Conservation (phyloP, 371 early-diverging fungal species). For the Capillidium rhysosporum region DNA sequence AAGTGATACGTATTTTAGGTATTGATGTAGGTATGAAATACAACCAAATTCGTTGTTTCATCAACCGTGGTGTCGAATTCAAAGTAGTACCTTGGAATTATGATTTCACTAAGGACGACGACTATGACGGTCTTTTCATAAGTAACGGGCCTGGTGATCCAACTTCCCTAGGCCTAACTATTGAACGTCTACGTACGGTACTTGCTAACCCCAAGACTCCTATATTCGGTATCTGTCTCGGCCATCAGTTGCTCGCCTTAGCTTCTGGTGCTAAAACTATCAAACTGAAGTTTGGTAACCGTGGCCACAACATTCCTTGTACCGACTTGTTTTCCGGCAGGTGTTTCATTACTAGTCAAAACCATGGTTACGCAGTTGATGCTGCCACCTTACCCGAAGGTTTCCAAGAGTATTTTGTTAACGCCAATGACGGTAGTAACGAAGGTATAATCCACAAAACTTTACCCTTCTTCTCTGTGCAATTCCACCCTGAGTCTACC, state of each 20-base stretch:
- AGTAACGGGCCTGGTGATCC: conserved; percentile 97
- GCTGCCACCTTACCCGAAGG: conserved; percentile 46
- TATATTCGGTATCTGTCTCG: conserved; percentile 95
- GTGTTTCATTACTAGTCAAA: conserved; percentile 93
- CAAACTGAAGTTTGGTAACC: conserved; percentile 96
- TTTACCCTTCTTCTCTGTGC: conserved; percentile 86
- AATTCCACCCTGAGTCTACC: conserved; percentile 94
- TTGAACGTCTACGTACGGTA: conserved; percentile 40
- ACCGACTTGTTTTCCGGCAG: conserved; percentile 83
- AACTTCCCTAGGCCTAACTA: conserved; percentile 48
- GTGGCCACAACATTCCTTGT: conserved; percentile 97
- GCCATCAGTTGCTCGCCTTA: conserved; percentile 85
- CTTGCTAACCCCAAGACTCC: conserved; percentile 57
- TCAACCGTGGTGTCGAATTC: conserved; percentile 79
- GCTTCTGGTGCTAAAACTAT: conserved; percentile 81
- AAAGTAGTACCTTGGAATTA: conserved; percentile 91
- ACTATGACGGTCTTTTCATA: conserved; percentile 84
- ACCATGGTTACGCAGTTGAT: conserved; percentile 94
- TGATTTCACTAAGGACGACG: conserved; percentile 53
- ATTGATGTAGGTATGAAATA: conserved; percentile 96
- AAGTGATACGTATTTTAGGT: conserved; percentile 62
- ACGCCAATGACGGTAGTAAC: conserved; percentile 94
- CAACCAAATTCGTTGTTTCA: conserved; percentile 93
- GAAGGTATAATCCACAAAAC: conserved; percentile 85
- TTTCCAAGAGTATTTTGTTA: conserved; percentile 82